phyloP scores from a whole-genome alignment of 108 stramenopile species.

The Schizochytrium sp. region DNA sequence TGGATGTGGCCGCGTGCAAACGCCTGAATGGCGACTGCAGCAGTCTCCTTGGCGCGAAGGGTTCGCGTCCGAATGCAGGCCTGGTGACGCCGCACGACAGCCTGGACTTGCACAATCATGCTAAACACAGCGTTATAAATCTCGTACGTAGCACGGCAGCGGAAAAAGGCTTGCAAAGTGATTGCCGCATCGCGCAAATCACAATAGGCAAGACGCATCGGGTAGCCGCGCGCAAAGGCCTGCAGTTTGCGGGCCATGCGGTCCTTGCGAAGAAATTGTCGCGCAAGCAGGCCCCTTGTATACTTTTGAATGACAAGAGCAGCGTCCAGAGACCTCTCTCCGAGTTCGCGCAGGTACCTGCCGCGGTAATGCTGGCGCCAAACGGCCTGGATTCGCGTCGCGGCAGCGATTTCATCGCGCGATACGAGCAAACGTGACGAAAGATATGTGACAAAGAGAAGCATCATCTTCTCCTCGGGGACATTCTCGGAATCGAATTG shows the following conservation, averaged over 20 bases:
- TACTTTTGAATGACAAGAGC: conserved; percentile 26
- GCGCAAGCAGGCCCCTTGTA: conserved; percentile 39
- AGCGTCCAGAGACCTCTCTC: neutral
- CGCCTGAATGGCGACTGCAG: neutral
- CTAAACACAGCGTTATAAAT: neutral
- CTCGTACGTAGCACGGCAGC: neutral
- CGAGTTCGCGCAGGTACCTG: neutral
- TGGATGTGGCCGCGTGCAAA: neutral
- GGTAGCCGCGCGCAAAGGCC: neutral
- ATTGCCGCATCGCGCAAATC: neutral
- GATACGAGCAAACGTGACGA: conserved; percentile 77
- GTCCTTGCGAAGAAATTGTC: conserved; percentile 33
- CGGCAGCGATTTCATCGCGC: conserved; percentile 61
- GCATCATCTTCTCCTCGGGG: conserved; percentile 68
- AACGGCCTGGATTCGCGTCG: conserved; percentile 25
- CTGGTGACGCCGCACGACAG: neutral
- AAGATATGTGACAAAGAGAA: conserved; percentile 67
- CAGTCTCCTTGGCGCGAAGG: neutral
- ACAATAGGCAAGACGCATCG: conserved; percentile 15
- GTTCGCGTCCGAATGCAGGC: neutral
- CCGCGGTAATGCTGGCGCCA: conserved; percentile 20
- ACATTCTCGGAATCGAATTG: conserved; percentile 52
- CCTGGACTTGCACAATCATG: neutral
- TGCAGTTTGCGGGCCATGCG: neutral
- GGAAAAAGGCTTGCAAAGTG: neutral